Percentiles rank a stretch among this genome's conserved stretches.
Conservation (phyloP, 495 filamentous ascomycete species). For the Penicillium silybi region DNA sequence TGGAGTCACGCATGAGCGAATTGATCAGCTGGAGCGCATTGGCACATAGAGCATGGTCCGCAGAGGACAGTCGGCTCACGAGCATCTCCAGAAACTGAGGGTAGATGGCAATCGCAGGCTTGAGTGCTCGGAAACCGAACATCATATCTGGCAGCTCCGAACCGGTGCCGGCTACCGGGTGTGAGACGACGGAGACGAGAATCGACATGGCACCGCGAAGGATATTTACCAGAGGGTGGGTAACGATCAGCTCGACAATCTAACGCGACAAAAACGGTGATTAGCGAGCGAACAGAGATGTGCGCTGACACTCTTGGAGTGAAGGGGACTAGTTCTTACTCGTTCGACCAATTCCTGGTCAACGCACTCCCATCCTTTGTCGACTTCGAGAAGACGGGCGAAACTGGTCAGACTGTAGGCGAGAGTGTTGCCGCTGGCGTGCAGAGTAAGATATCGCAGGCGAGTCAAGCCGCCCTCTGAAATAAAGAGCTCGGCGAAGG, state of each 20-base stretch:
- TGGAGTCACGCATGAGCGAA: conserved; percentile 87
- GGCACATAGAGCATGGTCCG: conserved; percentile 93
- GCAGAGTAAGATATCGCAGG: conserved; percentile 75
- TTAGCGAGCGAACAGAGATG: background rate
- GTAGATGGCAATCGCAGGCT: conserved; percentile 84
- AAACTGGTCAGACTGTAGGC: conserved; percentile 91
- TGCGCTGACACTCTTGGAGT: background rate
- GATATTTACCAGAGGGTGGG: conserved; percentile 95
- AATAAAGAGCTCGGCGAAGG: conserved; percentile 96
- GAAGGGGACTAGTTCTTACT: conserved; percentile 36
- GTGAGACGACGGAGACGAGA: conserved; percentile 85
- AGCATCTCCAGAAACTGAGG: conserved; percentile 94
- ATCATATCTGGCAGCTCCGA: conserved; percentile 46
- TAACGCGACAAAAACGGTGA: conserved; percentile 26
- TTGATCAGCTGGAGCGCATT: conserved; percentile 95
- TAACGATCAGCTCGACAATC: conserved; percentile 91
- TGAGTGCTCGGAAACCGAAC: conserved; percentile 85
- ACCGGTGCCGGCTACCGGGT: conserved; percentile 55
- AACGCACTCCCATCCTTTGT: conserved; percentile 92
- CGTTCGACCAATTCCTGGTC: conserved; percentile 64
- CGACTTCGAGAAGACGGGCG: conserved; percentile 81
- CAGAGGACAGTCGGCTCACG: conserved; percentile 80
- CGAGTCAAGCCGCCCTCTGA: conserved; percentile 77
- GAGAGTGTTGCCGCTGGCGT: conserved; percentile 85
- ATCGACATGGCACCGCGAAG: conserved; percentile 95